Conservation (phyloP, 2,329 filamentous ascomycete species). For the Ustilaginoidea virens region DNA sequence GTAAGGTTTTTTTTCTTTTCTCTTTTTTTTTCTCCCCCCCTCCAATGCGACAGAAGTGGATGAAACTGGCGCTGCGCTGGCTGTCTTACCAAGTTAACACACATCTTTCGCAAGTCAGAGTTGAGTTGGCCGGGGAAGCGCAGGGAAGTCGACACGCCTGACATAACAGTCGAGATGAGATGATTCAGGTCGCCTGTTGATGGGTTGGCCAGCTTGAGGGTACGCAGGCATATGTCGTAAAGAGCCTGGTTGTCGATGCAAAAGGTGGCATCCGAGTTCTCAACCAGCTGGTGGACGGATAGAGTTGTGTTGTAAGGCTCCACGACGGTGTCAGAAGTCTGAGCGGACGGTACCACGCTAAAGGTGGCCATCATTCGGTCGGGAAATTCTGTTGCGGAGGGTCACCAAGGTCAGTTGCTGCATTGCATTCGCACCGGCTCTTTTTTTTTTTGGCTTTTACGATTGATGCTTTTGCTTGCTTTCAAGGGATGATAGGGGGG, state of each 20-base stretch:
- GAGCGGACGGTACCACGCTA: conserved; percentile 94
- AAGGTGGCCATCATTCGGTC: conserved; percentile 99
- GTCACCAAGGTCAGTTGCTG: not conserved
- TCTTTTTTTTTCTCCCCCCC: not conserved
- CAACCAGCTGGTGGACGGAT: conserved; percentile 95
- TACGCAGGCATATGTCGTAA: conserved; percentile 99
- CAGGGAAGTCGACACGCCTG: conserved; percentile 92
- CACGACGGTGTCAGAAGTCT: conserved; percentile 98
- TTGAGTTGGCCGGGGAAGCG: conserved; percentile 99
- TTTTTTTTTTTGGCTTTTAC: too few species aligned
- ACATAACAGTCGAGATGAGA: conserved; percentile 98
- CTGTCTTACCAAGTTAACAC: conserved; percentile 67
- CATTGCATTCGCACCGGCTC: not conserved
- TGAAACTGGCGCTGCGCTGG: too few species aligned
- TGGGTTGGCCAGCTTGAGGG: conserved; percentile 94
- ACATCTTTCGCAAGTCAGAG: conserved; percentile 97
- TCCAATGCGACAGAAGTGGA: too few species aligned
- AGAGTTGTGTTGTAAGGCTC: conserved; percentile 99
- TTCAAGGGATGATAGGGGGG: too few species aligned
- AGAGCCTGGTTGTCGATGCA: conserved; percentile 99
- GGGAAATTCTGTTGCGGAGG: conserved; percentile 57
- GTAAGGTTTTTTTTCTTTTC: not conserved
- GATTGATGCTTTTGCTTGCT: too few species aligned
- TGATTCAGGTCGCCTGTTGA: conserved; percentile 99
- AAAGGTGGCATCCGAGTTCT: conserved; percentile 99